These are phyloP conservation scores for Talaromyces sp. DNA, from an alignment of 2,329 filamentous ascomycete genomes.

Conservation along the genomic window DNA sequence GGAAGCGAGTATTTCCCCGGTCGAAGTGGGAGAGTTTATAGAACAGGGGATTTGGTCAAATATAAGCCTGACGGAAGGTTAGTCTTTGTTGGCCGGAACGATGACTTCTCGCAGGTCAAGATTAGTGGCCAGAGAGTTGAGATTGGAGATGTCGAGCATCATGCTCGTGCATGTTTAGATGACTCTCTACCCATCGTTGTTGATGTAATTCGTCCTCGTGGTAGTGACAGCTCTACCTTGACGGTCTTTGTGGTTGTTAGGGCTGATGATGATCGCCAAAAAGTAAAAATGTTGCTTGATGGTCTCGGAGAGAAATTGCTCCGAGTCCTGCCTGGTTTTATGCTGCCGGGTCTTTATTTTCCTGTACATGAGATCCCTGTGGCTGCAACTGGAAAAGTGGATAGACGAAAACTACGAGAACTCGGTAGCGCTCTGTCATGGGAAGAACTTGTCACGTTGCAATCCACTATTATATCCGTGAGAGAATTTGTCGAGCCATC, in stretches of 20 bases:
- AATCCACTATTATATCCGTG: constrained; percentile 18
- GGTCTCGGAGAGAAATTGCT: background rate
- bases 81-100: constrained; percentile 14
- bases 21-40: constrained; percentile 61
- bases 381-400: constrained; percentile 24
- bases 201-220: background rate
- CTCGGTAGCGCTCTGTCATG: constrained; percentile 15
- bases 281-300: background rate
- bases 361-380: constrained; percentile 22
- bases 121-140: constrained; percentile 17
- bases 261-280: background rate
- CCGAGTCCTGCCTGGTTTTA: constrained; percentile 23
- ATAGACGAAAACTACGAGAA: constrained; percentile 22
- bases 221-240: background rate
- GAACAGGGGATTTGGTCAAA: constrained; percentile 79
- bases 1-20: background rate
- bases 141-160: constrained; percentile 14
- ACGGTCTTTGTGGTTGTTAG: background rate
- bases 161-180: background rate
- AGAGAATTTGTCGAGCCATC: background rate
- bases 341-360: constrained; percentile 24
- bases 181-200: constrained; percentile 1
- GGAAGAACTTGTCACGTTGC: constrained; percentile 24
- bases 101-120: constrained; percentile 16
- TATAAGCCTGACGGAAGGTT: constrained; percentile 15